A percentile compares a stretch with the other conserved stretches of the same genome.
These are phyloP conservation scores for Chaetomium globosum DNA, from an alignment of 2,329 filamentous ascomycete genomes.

Conservation along the genomic window DNA sequence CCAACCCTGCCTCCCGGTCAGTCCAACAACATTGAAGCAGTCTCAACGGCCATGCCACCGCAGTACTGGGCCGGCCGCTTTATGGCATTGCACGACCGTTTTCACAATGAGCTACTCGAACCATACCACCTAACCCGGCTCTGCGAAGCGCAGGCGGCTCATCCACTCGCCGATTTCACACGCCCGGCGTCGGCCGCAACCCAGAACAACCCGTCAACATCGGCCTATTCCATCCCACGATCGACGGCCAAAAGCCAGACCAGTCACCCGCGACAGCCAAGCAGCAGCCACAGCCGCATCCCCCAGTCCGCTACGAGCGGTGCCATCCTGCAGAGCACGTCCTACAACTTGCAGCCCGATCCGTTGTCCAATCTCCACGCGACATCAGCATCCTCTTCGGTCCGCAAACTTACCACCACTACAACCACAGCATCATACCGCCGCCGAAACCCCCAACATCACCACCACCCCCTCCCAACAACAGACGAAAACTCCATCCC, in stretches of 20 bases:
- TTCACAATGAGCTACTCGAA: conserved; percentile 47
- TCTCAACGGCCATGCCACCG: conserved; percentile 50
- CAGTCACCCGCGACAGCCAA: not conserved
- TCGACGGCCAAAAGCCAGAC: conserved; percentile 12
- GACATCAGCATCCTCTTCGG: not conserved
- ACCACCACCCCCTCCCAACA: too few species aligned
- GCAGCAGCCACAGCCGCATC: conserved; percentile 30
- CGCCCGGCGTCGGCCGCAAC: conserved; percentile 17
- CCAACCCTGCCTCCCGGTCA: conserved; percentile 19
- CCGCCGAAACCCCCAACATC: not conserved
- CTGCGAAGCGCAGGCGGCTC: conserved; percentile 29
- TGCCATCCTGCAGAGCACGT: conserved; percentile 28
- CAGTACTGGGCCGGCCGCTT: conserved; percentile 67
- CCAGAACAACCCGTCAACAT: conserved; percentile 34
- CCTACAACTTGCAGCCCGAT: not conserved
- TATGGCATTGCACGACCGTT: conserved; percentile 58
- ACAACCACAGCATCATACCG: not conserved
- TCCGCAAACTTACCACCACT: not conserved
- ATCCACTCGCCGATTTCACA: not conserved
- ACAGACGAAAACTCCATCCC: conserved; percentile 8
- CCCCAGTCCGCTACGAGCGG: conserved; percentile 36
- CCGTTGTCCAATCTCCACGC: not conserved
- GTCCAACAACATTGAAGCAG: conserved; percentile 37
- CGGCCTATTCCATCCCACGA: conserved; percentile 29
- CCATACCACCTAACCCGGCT: conserved; percentile 33